Base-by-base conservation (phyloP, 2,329 filamentous ascomycete species). In the Beauveria sp. region DNA sequence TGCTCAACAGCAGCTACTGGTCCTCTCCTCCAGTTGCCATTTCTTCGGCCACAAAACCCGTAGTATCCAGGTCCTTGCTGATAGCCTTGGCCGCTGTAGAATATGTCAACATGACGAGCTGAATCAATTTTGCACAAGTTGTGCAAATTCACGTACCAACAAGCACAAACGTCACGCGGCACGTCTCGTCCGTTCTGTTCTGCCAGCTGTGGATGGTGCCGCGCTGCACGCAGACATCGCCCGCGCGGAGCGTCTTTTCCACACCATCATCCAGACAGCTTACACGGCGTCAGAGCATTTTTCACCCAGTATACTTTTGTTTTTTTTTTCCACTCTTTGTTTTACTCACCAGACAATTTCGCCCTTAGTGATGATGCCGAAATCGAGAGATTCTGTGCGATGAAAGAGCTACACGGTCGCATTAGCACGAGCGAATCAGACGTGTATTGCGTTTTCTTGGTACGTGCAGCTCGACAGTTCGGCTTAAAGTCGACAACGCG, bases 161-260 rank as follows among this genome's bases (percentile, higher is more conserved):
- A 3, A 67, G 45, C 8, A 67, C 52, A 40, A 67, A 67, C 14
- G 63, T 65, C 12, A 67, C 40, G 1, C 66, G 62, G 7, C 65
- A 64, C n/a, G 65, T 63, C 45, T 66, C 56, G 20, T 66, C 61
- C 2, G 63, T 62, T 12, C 62, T 28, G 50, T 67, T 67, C 10
- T 64, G 62, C 66, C 66, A 67, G 18, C 63, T 66, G 49, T 67
- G 66, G 5, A 67, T 65, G 12, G 66, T 67, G 26, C 64, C 66
- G 43, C 66, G 65, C 61, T 67, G 66, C 6, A 67, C 64, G 20
- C 65, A 66, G 12, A 67, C 64, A 28, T 67, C 66, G 18, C 66
- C 66, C 0, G 64, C 56, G 34, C 64, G 64, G 42, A 67, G 51
- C 1, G 65, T 64, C 28, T 65, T 63, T 45, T 63, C 57, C 9